Evolutionary conservation across 305 asterid species (phyloP), one percentile per base, ranked within the genome.

Genomic region (Fraxinus dipetala): DNA sequence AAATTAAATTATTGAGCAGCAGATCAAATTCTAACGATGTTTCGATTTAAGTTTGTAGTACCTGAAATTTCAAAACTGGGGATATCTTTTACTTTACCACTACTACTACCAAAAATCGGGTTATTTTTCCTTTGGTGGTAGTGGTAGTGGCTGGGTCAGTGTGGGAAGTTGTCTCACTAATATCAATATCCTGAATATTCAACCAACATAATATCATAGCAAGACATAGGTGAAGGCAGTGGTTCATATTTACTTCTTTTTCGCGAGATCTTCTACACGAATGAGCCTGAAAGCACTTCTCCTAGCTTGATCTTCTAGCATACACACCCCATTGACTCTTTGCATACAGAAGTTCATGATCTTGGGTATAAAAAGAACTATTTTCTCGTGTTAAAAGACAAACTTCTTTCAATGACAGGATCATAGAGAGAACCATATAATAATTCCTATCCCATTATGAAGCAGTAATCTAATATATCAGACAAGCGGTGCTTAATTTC

Each of bases 31-130:
- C 8, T 59, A 6, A 59, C 28, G 2, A 59, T 1, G 28, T 20
- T 59, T 18, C 1, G 30, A 20, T 51, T 59, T 59, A 20, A 59
- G 20, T 20, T 59, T 59, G 30, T 20, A 20, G 69, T 20, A 59
- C 69, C 28, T 24, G 31, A 63, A 63, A 63, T 63, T 63, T 10
- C 34, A 28, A 22, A 63, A 24, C 72, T 24, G 16, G n/a, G 34
- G 31, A 63, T 63, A 9, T 63, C 72, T 5, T 45, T 59, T 59
- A 9, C 34, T 1, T 24, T 63, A 48, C 59, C 20, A 48, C 59
- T 9, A 9, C 16, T 61, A 1, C 32, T 24, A 63, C 95, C 59
- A 91, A 10, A 28, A 67, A 31, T 67, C 16, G 36, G 65, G 65
- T 54, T n/a, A 54, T 28, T 28, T 61, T 48, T 54, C 65, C 10